Base-by-base conservation (phyloP, 768 basidiomycete genomes). In the button mushroom (Agaricus bisporus) region DNA sequence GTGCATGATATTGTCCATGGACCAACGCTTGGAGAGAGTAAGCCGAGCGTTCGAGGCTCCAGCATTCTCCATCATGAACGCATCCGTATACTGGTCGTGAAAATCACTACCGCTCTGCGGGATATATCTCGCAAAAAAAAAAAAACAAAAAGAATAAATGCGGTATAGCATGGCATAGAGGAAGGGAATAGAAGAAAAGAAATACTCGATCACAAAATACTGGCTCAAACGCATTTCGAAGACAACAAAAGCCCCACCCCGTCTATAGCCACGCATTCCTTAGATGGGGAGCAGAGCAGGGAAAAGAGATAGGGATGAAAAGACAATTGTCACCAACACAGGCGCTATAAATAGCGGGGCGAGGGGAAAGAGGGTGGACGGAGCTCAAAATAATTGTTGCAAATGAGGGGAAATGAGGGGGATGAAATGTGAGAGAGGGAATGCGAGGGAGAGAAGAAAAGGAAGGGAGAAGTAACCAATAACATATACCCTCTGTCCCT, bases 401-500 rank as follows among this genome's bases (percentile, higher is more conserved):
- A 45, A 29, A 45, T 29, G 22, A 48, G 12, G 26, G 20, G 9
- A 9, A 14, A 17, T 4, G 11, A 29, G 18, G 49, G 35, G 10
- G 17, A 26, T 10, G 26, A 26, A 20, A 35, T 1, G 26, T 8
- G 25, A 41, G 26, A 25, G 20, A 11, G 41, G 22, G 36, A 37
- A 18, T 20, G 12, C 11, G 32, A 5, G 15, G 18, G 39, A 25
- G 39, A 26, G 28, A 28, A 18, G 26, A 28, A 11, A 39, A 41
- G 15, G 39, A 41, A 18, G 39, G 39, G n/a, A 29, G 12, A 41
- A 29, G 11, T 6, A 48, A 47, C 45, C 11, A 8, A 29, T 47
- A 41, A 32, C 52, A 17, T 54, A 52, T 32, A 52, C 51, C 44
- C 51, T 52, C 51, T 52, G 46, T 38, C 43, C 37, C 44, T 44